These are phyloP conservation scores for Penicillium goetzii DNA, from an alignment of 495 filamentous ascomycete genomes.

Conservation along the genomic window DNA sequence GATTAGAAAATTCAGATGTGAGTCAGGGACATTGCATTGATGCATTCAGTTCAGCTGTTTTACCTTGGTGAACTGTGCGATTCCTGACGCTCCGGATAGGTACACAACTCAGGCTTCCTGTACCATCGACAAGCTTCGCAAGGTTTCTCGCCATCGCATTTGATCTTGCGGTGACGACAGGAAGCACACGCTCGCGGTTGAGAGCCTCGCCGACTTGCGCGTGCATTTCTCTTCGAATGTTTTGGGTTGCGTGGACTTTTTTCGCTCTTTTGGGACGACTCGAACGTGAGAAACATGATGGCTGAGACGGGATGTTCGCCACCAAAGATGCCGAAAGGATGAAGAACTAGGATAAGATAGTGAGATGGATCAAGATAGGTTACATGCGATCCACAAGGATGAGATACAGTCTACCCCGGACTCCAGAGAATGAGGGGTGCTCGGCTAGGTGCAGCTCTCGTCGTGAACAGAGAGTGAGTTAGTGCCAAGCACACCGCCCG, in stretches of 20 bases:
- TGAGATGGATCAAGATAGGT: not conserved
- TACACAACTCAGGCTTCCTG: conserved; percentile 24
- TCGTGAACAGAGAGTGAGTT: not conserved
- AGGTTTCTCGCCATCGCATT: conserved; percentile 32
- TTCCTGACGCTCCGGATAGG: conserved; percentile 18
- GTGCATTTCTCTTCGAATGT: conserved; percentile 12
- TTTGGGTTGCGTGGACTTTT: conserved; percentile 21
- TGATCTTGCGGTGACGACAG: conserved; percentile 33
- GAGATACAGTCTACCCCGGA: conserved; percentile 4
- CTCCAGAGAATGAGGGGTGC: conserved; percentile 2
- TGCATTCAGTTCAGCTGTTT: not conserved
- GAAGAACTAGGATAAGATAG: not conserved
- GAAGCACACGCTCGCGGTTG: conserved; percentile 22
- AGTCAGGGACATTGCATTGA: not conserved
- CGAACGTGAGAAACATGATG: conserved; percentile 25
- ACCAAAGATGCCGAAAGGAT: not conserved
- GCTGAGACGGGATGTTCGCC: not conserved
- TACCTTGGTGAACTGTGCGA: conserved; percentile 19
- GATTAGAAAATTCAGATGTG: conserved; percentile 3
- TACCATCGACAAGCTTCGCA: conserved; percentile 37
- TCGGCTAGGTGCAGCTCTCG: conserved; percentile 1
- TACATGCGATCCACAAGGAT: not conserved
- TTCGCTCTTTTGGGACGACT: conserved; percentile 13
- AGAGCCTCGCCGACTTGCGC: conserved; percentile 14
- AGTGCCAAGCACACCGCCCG: conserved; percentile 2